phyloP scores from a whole-genome alignment of 225 moss, liverwort and hornwort genomes.

The Rhytidiadelphus loreus region DNA sequence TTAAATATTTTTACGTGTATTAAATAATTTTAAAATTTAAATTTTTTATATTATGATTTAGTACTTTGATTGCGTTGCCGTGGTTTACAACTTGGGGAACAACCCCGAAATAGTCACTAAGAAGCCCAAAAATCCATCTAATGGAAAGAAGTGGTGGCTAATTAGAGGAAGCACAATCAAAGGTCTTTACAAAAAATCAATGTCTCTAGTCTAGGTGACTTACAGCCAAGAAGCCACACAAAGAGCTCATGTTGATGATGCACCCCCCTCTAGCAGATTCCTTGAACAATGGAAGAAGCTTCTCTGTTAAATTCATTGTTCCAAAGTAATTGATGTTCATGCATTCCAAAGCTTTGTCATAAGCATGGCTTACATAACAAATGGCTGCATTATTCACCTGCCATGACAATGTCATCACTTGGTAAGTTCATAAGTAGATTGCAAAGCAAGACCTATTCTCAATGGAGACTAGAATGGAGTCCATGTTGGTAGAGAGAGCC shows the following conservation, averaged over 20 bases:
- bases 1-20: no score
- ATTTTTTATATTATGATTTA: no score
- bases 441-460: no score
- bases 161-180: fast-evolving
- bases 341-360: not conserved
- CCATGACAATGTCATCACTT: not conserved
- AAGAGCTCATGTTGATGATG: not conserved
- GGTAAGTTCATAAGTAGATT: not conserved
- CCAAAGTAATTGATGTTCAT: not conserved
- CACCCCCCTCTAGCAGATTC: not conserved
- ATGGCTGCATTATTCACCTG: not conserved
- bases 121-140: no score
- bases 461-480: not conserved
- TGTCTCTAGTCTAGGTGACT: not conserved
- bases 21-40: no score
- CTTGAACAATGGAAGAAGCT: not conserved
- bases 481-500: not conserved
- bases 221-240: not conserved
- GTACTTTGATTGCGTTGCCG: no score
- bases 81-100: no score
- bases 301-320: not conserved
- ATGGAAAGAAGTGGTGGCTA: no score
- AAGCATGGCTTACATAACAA: not conserved
- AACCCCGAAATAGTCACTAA: no score
- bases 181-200: not conserved